Evolutionary conservation across 345 rosid genomes (phyloP), one percentile per base, ranked within the genome.

Genomic region (Psidium friedrichsthalianum): DNA sequence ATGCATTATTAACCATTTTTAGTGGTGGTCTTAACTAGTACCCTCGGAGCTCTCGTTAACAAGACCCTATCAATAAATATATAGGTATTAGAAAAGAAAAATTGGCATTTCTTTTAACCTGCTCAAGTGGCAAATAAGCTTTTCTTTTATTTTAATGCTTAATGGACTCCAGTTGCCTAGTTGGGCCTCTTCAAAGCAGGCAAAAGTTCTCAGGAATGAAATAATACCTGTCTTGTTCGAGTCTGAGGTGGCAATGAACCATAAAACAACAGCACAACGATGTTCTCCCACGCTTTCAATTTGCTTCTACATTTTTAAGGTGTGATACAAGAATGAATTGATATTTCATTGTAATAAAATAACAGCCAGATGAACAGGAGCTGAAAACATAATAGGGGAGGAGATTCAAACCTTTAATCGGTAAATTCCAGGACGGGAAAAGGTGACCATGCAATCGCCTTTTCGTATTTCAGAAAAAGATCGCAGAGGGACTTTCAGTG

Each of bases 161-260:
- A 32, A 32, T 32, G 78, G 78, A 69, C 47, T 69, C 24, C 44
- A 81, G 74, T 82, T 57, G 64, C 22, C 15, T 83, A 53, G 27
- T 69, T 69, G 47, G 47, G 4, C 80, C 49, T 84, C 89, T 74
- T 84, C 82, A 51, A 82, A 86, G 51, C 86, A 74, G 61, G 89
- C 55, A 74, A 85, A 84, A 83, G 87, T 88, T 82, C 61, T 82
- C 74, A 82, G 78, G 13, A 18, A 47, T 0, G 2, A 69, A 69
- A 69, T 69, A 69, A 24, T 89, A 96, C 99, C 99, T 97, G 98
- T 87, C 95, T 91, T 83, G 98, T 95, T 87, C 97, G 96, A 88
- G 98, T 96, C 90, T 94, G 96, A 32, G 97, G 95, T 86, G 98
- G 98, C 89, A 97, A 87, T 74, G 98, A 97, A 84, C 98, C 98